These are phyloP conservation scores for Royoungia palumana DNA, from an alignment of 768 basidiomycete genomes.

Conservation along the genomic window DNA sequence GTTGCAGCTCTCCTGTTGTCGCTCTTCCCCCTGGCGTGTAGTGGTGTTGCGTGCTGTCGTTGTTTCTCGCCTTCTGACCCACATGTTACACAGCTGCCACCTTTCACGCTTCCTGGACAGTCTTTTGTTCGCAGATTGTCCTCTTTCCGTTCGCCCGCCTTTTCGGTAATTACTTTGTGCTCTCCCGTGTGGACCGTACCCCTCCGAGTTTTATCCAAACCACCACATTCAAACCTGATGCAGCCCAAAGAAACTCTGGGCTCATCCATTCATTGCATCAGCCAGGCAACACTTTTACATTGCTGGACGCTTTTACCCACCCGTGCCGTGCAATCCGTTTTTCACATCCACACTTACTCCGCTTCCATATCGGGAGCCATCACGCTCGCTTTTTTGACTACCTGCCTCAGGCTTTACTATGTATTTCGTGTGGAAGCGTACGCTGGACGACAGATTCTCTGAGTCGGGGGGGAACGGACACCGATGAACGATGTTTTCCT, in stretches of 20 bases:
- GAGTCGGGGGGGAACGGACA: slow-evolving; percentile 23
- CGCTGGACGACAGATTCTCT: slow-evolving; percentile 20
- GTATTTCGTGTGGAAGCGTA: slow-evolving; percentile 27
- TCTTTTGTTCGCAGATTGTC: slow-evolving; percentile 25
- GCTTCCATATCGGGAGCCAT: slow-evolving; percentile 4
- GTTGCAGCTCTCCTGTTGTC: slow-evolving; percentile 29
- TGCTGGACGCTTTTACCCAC: slow-evolving; percentile 22
- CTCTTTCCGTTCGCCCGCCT: slow-evolving; percentile 23
- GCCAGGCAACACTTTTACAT: slow-evolving; percentile 18
- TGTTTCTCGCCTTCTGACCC: slow-evolving; percentile 33
- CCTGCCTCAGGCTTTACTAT: slow-evolving; percentile 16
- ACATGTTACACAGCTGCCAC: slow-evolving; percentile 26
- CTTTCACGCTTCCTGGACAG: slow-evolving; percentile 23
- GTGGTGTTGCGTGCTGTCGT: slow-evolving; percentile 24
- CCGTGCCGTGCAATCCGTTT: slow-evolving; percentile 12
- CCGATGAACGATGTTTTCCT: slow-evolving; percentile 14
- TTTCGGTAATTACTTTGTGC: slow-evolving; percentile 30
- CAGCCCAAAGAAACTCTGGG: slow-evolving; percentile 15
- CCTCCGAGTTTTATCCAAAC: slow-evolving; percentile 15
- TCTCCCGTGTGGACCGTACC: slow-evolving; percentile 21
- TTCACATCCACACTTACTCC: background rate
- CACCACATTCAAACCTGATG: slow-evolving; percentile 16
- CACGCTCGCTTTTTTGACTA: slow-evolving; percentile 22
- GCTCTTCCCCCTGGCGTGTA: slow-evolving; percentile 27
- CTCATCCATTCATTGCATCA: slow-evolving; percentile 28